phyloP scores from a whole-genome alignment of 345 rosid genomes.

The Citrus hindsii region DNA sequence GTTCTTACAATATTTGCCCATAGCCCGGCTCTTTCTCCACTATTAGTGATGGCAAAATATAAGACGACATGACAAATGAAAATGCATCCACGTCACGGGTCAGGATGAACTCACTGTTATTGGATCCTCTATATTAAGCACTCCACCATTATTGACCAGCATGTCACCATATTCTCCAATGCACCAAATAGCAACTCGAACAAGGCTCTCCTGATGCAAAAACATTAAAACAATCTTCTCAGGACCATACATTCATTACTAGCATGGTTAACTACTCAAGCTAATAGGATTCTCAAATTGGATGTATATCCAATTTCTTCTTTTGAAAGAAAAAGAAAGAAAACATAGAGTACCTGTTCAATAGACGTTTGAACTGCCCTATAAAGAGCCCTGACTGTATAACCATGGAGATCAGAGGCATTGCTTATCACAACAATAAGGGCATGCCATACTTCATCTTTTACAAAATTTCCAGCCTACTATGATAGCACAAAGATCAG shows the following conservation, averaged over 20 bases:
- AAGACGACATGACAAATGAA: conserved; percentile 6
- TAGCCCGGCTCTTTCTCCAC: neutral
- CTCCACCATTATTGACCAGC: conserved; percentile 81
- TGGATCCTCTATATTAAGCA: conserved; percentile 88
- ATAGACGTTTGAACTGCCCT: conserved; percentile 68
- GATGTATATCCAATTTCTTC: conserved; percentile 8
- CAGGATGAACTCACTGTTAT: conserved; percentile 61
- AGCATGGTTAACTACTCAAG: conserved; percentile 21
- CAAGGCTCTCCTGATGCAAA: conserved; percentile 75
- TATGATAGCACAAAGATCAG: conserved; percentile 35
- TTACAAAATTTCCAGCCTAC: conserved; percentile 98
- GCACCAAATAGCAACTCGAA: conserved; percentile 98
- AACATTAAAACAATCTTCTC: conserved; percentile 20
- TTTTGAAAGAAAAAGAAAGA: neutral
- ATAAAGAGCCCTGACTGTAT: conserved; percentile 82
- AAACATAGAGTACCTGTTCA: conserved; percentile 63
- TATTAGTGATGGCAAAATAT: neutral
- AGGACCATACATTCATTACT: neutral
- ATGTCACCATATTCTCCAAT: conserved; percentile 98
- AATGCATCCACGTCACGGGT: conserved; percentile 11
- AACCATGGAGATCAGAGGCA: conserved; percentile 96
- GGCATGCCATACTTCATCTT: conserved; percentile 98
- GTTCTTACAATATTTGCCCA: conserved; percentile 8
- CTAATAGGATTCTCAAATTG: conserved; percentile 17
- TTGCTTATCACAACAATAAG: conserved; percentile 92